These are phyloP conservation scores for Phylloporus arenicola DNA, from an alignment of 768 basidiomycete genomes.

Conservation along the genomic window DNA sequence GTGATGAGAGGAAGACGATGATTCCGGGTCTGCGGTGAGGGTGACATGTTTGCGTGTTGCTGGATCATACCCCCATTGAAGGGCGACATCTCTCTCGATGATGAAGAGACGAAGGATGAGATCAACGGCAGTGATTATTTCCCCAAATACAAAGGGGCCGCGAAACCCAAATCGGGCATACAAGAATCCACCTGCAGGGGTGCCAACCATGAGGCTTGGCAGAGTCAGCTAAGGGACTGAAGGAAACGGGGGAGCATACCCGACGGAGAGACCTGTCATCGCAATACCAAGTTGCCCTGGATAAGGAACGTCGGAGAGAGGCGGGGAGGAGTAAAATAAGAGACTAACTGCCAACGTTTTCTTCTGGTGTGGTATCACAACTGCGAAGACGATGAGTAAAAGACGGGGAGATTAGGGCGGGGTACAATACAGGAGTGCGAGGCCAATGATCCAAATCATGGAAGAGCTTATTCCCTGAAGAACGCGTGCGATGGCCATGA, in stretches of 20 bases:
- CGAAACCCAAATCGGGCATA: slow-evolving; percentile 54
- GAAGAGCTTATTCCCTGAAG: slow-evolving; percentile 58
- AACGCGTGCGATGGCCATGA: slow-evolving; percentile 56
- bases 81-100: slow-evolving; percentile 50
- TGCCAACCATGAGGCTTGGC: slow-evolving; percentile 46
- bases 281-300: slow-evolving; percentile 57
- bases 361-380: slow-evolving; percentile 50
- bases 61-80: slow-evolving; percentile 45
- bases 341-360: slow-evolving; percentile 44
- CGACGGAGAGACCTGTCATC: slow-evolving; percentile 52
- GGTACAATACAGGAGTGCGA: slow-evolving; percentile 48
- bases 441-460: slow-evolving; percentile 57
- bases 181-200: slow-evolving; percentile 52
- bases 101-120: slow-evolving; percentile 50
- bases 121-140: slow-evolving; percentile 43
- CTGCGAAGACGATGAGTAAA: slow-evolving; percentile 29
- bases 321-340: background rate
- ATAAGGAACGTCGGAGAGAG: background rate
- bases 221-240: background rate
- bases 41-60: slow-evolving; percentile 12
- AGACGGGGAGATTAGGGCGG: background rate
- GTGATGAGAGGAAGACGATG: background rate
- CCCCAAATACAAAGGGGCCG: slow-evolving; percentile 53
- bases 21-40: slow-evolving; percentile 6
- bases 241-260: slow-evolving; percentile 30